Evolutionary conservation across 768 basidiomycete genomes (phyloP), one percentile per base, ranked within the genome.

Genomic region (Guyanaporus albipodus): DNA sequence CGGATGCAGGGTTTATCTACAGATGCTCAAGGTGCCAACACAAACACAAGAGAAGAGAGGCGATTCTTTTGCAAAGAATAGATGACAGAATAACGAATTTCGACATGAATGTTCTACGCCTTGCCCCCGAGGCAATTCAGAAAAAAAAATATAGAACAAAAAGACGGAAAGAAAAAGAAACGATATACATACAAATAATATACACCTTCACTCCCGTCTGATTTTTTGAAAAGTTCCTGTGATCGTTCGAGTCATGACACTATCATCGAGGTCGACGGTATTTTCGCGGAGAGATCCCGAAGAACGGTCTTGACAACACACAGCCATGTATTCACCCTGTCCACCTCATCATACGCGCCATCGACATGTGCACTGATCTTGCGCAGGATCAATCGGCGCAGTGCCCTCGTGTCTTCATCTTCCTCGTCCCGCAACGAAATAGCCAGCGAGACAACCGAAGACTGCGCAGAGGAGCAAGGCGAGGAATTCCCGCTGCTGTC

Each of bases 221-320:
- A 17, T 23, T 21, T 36, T 42, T 52, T 42, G 24, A 18, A 11
- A 10, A 26, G 40, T 32, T n/a, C 31, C 9, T 9, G 31, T n/a
- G 22, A 15, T 38, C 41, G 40, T 48, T 26, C 11, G 24, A 32
- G 32, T 62, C 52, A 63, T 45, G 42, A 49, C 14, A 43, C 17
- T 1, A 41, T 22, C 39, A 23, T 46, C 35, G 53, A 12, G 12
- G 42, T 38, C 28, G 54, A 18, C 15, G 52, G 46, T 8, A 48
- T 38, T 17, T 41, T 52, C 27, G 39, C 49, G 32, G 78, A 77
- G 37, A 80, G 73, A 41, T 82, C 78, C 33, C 75, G 72, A 14
- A 83, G 71, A 23, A 79, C 80, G 40, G 80, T 82, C 53, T 78
- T 81, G 48, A 87, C 76, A 41, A 86, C 77, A 38, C 74, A 71